Evolutionary conservation across 495 filamentous ascomycete species (phyloP).

Genomic region (Lasiosphaeria miniovina): DNA sequence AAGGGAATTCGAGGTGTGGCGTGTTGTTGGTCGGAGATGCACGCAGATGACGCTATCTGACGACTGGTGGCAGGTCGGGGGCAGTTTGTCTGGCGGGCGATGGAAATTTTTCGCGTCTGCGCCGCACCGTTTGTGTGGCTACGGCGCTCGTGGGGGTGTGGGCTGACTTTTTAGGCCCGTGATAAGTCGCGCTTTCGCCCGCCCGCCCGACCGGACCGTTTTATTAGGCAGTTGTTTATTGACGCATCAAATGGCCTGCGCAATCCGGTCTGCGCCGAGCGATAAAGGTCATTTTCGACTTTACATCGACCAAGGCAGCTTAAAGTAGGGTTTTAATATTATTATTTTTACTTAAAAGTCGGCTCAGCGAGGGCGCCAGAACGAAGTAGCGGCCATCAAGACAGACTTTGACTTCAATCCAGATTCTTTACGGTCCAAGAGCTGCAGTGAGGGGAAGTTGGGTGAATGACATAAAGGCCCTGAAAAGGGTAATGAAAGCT

Average conservation of each 20-base stretch:
- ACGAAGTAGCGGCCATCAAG: too few relatives aligned
- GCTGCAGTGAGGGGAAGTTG: too few relatives aligned
- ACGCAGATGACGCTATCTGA: constrained; percentile 26
- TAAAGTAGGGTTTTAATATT: too few relatives aligned
- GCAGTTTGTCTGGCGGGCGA: constrained; percentile 15
- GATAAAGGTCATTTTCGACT: too few relatives aligned
- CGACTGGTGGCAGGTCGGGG: constrained; percentile 1
- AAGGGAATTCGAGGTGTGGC: constrained; percentile 1
- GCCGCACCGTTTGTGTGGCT: background rate
- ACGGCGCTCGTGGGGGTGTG: background rate
- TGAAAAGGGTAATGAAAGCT: too few relatives aligned
- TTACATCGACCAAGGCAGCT: too few relatives aligned
- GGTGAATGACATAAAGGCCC: too few relatives aligned
- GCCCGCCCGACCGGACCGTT: background rate
- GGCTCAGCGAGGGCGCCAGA: too few relatives aligned
- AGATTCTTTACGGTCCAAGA: too few relatives aligned
- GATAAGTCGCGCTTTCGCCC: background rate
- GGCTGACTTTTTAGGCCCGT: constrained; percentile 11
- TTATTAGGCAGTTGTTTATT: background rate
- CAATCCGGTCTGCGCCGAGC: too few relatives aligned
- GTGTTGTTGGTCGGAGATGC: constrained; percentile 10
- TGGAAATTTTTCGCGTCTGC: constrained; percentile 24
- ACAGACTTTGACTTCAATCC: too few relatives aligned
- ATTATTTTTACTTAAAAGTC: too few relatives aligned
- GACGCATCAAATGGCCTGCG: background rate